Conservation (phyloP, 108 stramenopile species). For the Chaetoceros tenuissimus region DNA sequence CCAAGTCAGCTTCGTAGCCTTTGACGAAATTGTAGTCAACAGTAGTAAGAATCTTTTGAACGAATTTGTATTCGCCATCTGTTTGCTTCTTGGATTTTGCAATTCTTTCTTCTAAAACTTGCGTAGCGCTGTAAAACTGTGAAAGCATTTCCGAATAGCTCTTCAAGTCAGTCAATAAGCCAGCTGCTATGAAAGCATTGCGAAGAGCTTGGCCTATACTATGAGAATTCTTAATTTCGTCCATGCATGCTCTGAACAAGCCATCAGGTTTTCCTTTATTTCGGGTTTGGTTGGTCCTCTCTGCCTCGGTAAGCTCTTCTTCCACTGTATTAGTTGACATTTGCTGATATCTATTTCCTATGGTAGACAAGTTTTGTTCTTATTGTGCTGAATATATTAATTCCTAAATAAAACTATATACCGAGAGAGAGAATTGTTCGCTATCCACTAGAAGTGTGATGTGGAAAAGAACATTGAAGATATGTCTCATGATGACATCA, state of each 20-base stretch:
- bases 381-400: no score
- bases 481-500: no score
- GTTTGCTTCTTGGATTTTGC: constrained; percentile 2
- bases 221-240: constrained; percentile 26
- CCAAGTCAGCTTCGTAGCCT: constrained; percentile 30
- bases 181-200: constrained; percentile 21
- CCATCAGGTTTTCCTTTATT: constrained; percentile 25
- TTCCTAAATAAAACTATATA: no score
- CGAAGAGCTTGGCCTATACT: constrained; percentile 23
- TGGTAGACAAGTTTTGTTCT: no score
- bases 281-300: no score
- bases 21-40: constrained; percentile 17
- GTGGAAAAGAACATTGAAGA: no score
- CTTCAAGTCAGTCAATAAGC: constrained; percentile 26
- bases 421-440: no score
- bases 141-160: constrained; percentile 33
- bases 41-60: constrained; percentile 4
- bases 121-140: constrained; percentile 34
- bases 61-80: not conserved
- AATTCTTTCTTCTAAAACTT: constrained; percentile 20
- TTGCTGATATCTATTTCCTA: no score
- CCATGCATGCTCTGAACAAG: constrained; percentile 42
- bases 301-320: no score
- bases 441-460: no score
- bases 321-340: no score